Evolutionary conservation across 345 rosid genomes (phyloP).

Genomic region (Cochlearia excelsa): DNA sequence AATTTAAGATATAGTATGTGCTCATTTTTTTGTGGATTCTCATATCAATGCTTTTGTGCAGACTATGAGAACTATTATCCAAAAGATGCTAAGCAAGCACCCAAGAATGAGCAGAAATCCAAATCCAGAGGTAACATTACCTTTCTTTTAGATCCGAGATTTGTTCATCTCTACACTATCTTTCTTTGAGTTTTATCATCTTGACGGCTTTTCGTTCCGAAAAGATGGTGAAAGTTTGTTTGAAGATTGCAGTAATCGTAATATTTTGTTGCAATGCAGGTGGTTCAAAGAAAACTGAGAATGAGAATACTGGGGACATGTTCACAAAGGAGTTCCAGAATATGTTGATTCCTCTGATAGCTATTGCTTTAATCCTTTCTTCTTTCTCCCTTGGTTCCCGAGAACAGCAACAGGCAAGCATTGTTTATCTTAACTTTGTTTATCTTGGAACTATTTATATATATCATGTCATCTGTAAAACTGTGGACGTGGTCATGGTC

Average conservation of each 20-base stretch:
- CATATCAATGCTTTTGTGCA: slow-evolving; percentile 33
- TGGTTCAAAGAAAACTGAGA: slow-evolving; percentile 57
- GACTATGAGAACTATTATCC: slow-evolving; percentile 86
- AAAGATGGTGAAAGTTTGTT: slow-evolving; percentile 24
- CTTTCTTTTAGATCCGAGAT: slow-evolving; percentile 1
- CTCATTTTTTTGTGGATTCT: neutral
- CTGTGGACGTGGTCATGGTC: too few species aligned
- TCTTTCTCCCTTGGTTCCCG: slow-evolving; percentile 41
- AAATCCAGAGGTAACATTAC: slow-evolving; percentile 57
- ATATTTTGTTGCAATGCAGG: slow-evolving; percentile 51
- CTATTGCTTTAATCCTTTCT: slow-evolving; percentile 50
- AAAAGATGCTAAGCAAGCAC: slow-evolving; percentile 62
- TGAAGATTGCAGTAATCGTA: neutral
- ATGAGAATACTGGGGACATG: slow-evolving; percentile 45
- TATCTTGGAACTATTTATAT: neutral
- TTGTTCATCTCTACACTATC: neutral
- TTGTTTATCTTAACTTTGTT: neutral
- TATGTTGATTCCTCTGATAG: slow-evolving; percentile 47
- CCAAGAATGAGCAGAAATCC: slow-evolving; percentile 74
- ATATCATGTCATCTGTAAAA: neutral
- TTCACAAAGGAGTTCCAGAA: slow-evolving; percentile 49
- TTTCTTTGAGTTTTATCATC: neutral
- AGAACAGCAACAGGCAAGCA: slow-evolving; percentile 67
- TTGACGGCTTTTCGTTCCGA: slow-evolving; percentile 1
- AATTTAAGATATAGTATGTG: neutral